Percentiles rank a stretch among this genome's conserved stretches.
Conservation (phyloP, 306 rosid genomes). For the Cucurbita argyrosperma region DNA sequence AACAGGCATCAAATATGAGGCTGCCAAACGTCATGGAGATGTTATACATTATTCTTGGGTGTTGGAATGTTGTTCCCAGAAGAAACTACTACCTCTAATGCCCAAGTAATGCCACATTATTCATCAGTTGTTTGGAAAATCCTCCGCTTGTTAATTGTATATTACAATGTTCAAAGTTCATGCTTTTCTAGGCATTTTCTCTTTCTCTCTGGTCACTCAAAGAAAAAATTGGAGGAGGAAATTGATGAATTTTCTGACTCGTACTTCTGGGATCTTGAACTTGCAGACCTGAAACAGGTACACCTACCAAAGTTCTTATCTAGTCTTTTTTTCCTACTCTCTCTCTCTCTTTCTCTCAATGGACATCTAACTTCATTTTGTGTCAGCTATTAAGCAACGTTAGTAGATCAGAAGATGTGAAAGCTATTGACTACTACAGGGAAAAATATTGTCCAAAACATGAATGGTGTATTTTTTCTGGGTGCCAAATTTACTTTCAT, state of each 20-base stretch:
- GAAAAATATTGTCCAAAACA: constrained; percentile 67
- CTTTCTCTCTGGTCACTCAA: constrained; percentile 51
- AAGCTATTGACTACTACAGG: constrained; percentile 39
- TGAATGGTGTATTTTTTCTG: constrained; percentile 53
- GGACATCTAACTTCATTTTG: constrained; percentile 7
- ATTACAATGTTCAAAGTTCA: not conserved
- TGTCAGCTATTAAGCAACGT: constrained; percentile 61
- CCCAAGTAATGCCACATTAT: constrained; percentile 32
- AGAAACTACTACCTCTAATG: constrained; percentile 48
- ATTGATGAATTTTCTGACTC: constrained; percentile 79
- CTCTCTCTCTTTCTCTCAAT: not conserved
- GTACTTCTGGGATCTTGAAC: constrained; percentile 64
- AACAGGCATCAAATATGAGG: constrained; percentile 76
- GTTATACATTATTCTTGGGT: constrained; percentile 69
- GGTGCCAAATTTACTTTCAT: constrained; percentile 56
- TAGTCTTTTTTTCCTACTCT: not conserved
- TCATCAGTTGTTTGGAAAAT: constrained; percentile 3
- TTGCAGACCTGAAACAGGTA: constrained; percentile 67
- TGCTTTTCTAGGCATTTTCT: constrained; percentile 51
- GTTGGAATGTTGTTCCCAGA: constrained; percentile 55
- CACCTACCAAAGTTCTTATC: not conserved
- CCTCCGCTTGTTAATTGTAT: not conserved
- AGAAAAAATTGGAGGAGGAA: constrained; percentile 69
- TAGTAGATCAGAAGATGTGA: constrained; percentile 27
- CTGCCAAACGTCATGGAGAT: constrained; percentile 71